These are phyloP conservation scores for Ophiocordyceps sinensis DNA, from an alignment of 2,329 filamentous ascomycete genomes.

Conservation along the genomic window DNA sequence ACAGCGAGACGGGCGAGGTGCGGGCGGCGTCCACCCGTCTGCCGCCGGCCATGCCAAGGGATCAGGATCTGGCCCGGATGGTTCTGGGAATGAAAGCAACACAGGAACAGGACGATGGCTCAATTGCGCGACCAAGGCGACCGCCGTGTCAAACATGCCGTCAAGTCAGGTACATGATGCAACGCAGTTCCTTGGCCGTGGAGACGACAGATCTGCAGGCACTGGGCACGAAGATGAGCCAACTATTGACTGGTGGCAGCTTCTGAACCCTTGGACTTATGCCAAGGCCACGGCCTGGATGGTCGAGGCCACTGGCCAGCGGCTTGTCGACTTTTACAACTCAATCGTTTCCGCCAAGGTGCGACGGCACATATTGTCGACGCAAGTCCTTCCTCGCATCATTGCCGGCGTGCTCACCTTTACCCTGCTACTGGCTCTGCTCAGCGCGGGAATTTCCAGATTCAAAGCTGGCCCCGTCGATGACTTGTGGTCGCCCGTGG, in stretches of 20 bases:
- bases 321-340: slow-evolving; percentile 5
- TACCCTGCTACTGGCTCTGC: slow-evolving; percentile 2
- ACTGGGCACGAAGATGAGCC: background rate
- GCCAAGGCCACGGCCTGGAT: slow-evolving; percentile 11
- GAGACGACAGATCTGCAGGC: background rate
- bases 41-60: background rate
- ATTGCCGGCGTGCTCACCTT: slow-evolving; percentile 2
- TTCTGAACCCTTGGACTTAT: slow-evolving; percentile 18
- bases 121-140: slow-evolving; percentile 1
- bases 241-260: slow-evolving; percentile 9
- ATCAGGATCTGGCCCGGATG: background rate
- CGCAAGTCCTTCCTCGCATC: slow-evolving; percentile 2
- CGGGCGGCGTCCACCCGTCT: background rate
- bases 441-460: background rate
- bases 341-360: slow-evolving; percentile 3
- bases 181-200: background rate
- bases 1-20: too few species aligned
- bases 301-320: slow-evolving; percentile 8
- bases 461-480: background rate
- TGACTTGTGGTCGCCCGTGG: slow-evolving; percentile 3
- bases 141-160: background rate
- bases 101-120: slow-evolving; percentile 4
- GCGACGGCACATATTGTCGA: slow-evolving; percentile 4
- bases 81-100: background rate
- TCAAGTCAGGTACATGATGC: background rate